Percentiles rank a stretch among this genome's conserved stretches.
Conservation (phyloP, 1,284 basidiomycete species). For the Tilletia caries region DNA sequence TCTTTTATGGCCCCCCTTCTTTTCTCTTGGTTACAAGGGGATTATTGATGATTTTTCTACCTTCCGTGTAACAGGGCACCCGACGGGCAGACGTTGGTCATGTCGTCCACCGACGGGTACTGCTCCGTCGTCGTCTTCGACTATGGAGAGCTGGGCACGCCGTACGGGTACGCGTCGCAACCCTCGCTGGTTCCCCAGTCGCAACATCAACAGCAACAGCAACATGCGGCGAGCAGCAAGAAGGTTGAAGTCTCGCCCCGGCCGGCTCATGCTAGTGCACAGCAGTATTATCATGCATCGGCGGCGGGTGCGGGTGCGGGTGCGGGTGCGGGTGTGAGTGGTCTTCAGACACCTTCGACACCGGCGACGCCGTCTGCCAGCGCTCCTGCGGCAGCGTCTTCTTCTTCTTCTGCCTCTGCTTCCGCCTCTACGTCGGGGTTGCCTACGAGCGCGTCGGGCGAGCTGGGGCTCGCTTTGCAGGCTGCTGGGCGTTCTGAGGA, state of each 20-base stretch:
- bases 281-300: too few relatives aligned
- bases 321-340: background rate
- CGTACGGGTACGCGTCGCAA: constrained; percentile 37
- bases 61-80: constrained; percentile 79
- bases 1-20: background rate
- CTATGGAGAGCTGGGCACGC: constrained; percentile 80
- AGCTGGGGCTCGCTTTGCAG: constrained; percentile 7
- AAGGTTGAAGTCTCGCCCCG: constrained; percentile 14
- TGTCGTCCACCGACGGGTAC: constrained; percentile 92
- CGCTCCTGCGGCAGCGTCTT: background rate
- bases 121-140: constrained; percentile 80
- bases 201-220: constrained; percentile 15
- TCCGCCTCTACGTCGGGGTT: background rate
- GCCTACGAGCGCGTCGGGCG: constrained; percentile 21
- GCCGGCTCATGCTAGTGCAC: constrained; percentile 26
- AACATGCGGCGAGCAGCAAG: constrained; percentile 21
- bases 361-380: background rate
- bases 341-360: background rate
- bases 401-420: background rate
- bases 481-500: constrained; percentile 28
- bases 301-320: background rate
- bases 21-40: background rate
- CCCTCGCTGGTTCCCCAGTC: constrained; percentile 28
- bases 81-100: constrained; percentile 86
- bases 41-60: background rate